These are phyloP conservation scores for Evansstolkia leycettana DNA, from an alignment of 495 filamentous ascomycete species.

Conservation along the genomic window DNA sequence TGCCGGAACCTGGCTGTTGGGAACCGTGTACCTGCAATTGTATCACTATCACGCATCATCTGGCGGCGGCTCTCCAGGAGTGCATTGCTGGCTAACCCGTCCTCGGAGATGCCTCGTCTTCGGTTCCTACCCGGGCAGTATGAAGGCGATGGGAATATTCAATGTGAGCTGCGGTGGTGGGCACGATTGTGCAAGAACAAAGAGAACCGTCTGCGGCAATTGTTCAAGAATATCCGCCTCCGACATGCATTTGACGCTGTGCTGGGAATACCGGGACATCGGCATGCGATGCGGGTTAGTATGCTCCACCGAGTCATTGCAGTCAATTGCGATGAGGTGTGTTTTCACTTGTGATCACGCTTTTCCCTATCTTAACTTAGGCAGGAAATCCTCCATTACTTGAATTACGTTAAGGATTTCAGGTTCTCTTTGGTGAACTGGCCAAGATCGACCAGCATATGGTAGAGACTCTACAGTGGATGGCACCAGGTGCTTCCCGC, in stretches of 20 bases:
- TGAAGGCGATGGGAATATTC: constrained; percentile 10
- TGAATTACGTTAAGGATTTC: constrained; percentile 6
- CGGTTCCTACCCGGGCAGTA: constrained; percentile 7
- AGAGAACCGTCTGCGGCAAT: constrained; percentile 8
- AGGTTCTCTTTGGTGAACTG: constrained; percentile 8
- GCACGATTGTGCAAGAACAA: constrained; percentile 12
- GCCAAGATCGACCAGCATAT: constrained; percentile 7
- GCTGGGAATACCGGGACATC: constrained; percentile 10
- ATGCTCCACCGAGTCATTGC: constrained; percentile 9
- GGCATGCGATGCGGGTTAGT: constrained; percentile 9
- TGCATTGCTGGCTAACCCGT: background rate
- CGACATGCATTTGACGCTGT: constrained; percentile 9
- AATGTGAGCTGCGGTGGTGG: constrained; percentile 13
- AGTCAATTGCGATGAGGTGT: constrained; percentile 9
- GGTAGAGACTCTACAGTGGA: constrained; percentile 6
- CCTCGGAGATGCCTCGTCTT: background rate
- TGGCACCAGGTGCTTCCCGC: constrained; percentile 4
- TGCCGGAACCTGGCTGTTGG: background rate
- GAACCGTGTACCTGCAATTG: background rate
- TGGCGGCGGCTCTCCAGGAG: background rate
- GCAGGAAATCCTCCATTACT: constrained; percentile 12
- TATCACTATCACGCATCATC: background rate
- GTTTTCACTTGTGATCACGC: background rate
- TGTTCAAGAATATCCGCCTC: constrained; percentile 7
- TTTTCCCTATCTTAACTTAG: background rate